Conservation (phyloP, 2,329 filamentous ascomycete genomes). For the Lachnellula subtilissima region DNA sequence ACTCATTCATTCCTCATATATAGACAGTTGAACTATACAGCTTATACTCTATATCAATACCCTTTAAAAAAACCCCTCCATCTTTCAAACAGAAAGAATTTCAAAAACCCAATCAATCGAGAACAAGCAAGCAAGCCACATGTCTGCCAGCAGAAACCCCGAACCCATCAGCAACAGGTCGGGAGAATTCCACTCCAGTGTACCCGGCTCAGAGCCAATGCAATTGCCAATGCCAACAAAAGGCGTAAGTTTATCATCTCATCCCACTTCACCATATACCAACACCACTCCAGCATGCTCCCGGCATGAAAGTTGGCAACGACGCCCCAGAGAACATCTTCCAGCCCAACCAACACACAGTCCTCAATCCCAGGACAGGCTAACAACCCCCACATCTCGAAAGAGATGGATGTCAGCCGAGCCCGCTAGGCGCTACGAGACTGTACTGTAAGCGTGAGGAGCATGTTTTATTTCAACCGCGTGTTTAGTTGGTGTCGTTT, state of each 20-base stretch:
- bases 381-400: conserved; percentile 26
- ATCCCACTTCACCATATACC: conserved; percentile 37
- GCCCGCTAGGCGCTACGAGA: conserved; percentile 42
- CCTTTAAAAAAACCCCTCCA: no score
- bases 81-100: no score
- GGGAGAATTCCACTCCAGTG: conserved; percentile 51
- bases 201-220: conserved; percentile 45
- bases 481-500: no score
- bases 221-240: conserved; percentile 42
- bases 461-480: no score
- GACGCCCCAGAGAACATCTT: conserved; percentile 35
- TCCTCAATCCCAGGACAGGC: conserved; percentile 36
- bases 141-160: conserved; percentile 36
- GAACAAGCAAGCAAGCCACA: background rate
- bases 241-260: conserved; percentile 45
- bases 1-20: no score
- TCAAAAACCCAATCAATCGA: background rate
- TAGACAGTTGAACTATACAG: no score
- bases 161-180: conserved; percentile 51
- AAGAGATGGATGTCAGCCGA: conserved; percentile 30
- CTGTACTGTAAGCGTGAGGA: no score
- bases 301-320: conserved; percentile 55
- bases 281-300: conserved; percentile 51
- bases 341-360: conserved; percentile 33
- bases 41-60: no score